These are phyloP conservation scores for Schrenkiella parvula DNA, from an alignment of 345 rosid genomes.

Conservation along the genomic window DNA sequence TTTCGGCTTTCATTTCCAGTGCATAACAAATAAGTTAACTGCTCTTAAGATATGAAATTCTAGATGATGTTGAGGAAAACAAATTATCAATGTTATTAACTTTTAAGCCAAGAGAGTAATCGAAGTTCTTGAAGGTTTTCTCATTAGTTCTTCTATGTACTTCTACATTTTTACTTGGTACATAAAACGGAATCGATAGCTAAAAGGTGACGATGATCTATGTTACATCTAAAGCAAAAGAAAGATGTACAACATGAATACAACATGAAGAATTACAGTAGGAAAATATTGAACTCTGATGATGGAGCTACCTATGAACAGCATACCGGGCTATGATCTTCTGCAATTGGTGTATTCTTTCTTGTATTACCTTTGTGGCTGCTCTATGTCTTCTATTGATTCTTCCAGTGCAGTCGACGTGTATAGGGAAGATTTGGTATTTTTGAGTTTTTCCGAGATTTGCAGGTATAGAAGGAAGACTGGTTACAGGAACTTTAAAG, in stretches of 20 bases:
- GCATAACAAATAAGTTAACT: constrained; percentile 5
- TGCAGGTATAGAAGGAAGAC: constrained; percentile 21
- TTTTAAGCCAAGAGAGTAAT: constrained; percentile 19
- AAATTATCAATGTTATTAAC: constrained; percentile 13
- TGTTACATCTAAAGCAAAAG: constrained; percentile 15
- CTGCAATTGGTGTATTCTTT: constrained; percentile 7
- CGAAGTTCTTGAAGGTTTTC: constrained; percentile 16
- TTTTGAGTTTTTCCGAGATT: constrained; percentile 5
- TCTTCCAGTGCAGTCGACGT: neutral
- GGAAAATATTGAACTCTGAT: constrained; percentile 9
- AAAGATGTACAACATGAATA: constrained; percentile 24
- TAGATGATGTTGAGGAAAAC: constrained; percentile 9
- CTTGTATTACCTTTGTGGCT: constrained; percentile 15
- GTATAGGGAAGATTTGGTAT: constrained; percentile 10
- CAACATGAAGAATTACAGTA: constrained; percentile 28
- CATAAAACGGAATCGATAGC: neutral
- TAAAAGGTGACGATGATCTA: constrained; percentile 13
- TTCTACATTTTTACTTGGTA: constrained; percentile 24
- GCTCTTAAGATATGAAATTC: neutral
- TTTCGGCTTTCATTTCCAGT: neutral
- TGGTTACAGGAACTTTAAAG: neutral
- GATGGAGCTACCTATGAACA: constrained; percentile 26
- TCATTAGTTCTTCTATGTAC: constrained; percentile 20
- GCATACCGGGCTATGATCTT: neutral
- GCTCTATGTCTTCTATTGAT: constrained; percentile 8